Percentiles rank a stretch among this genome's conserved stretches.
phyloP scores from a whole-genome alignment of 345 rosid genomes.

The Moringa oleifera region DNA sequence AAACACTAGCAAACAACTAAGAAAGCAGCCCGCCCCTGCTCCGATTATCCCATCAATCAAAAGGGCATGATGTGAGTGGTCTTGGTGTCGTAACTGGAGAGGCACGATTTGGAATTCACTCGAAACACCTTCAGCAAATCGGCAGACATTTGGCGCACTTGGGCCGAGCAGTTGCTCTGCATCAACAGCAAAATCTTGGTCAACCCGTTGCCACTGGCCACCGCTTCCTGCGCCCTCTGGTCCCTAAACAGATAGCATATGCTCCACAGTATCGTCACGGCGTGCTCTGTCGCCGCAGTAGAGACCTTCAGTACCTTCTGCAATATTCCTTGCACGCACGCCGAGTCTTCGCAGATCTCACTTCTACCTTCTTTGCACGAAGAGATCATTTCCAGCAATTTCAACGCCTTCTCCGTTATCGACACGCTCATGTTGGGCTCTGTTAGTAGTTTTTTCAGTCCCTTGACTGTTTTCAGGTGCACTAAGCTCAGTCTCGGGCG shows the following conservation, averaged over 20 bases:
- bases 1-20: no score
- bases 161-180: constrained; percentile 77
- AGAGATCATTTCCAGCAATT: constrained; percentile 50
- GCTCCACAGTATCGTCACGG: constrained; percentile 79
- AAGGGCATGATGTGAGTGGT: constrained; percentile 91
- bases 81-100: constrained; percentile 73
- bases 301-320: constrained; percentile 71
- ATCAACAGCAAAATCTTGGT: constrained; percentile 71
- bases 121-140: constrained; percentile 68
- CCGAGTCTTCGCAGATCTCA: constrained; percentile 37
- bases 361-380: constrained; percentile 62
- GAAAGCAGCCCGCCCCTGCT: no score
- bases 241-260: constrained; percentile 63
- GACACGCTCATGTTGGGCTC: constrained; percentile 23
- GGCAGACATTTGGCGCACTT: constrained; percentile 62
- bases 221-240: constrained; percentile 53
- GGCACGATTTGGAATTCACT: constrained; percentile 43
- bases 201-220: constrained; percentile 58
- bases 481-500: constrained; percentile 45
- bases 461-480: constrained; percentile 27
- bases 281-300: constrained; percentile 65
- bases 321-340: constrained; percentile 59
- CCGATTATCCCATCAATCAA: constrained; percentile 47
- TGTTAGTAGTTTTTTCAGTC: constrained; percentile 39
- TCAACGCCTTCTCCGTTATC: constrained; percentile 61